phyloP scores from a whole-genome alignment of 179 eudicot genomes.

The Silene coronaria region DNA sequence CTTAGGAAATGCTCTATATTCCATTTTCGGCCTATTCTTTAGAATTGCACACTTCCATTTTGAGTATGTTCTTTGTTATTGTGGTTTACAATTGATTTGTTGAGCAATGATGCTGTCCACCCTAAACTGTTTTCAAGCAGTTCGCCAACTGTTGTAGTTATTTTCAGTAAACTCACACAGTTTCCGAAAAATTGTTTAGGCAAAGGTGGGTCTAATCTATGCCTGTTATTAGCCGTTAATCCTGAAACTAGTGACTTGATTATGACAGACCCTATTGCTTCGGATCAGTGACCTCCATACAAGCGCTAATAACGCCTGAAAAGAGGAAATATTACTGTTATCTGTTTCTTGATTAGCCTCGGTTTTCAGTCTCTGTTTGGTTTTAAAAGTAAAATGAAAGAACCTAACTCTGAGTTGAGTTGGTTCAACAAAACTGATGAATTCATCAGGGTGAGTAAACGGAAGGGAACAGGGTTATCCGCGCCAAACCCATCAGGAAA shows the following conservation, averaged over 20 bases:
- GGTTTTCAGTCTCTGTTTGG: neutral
- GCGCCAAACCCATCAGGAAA: conserved; percentile 7
- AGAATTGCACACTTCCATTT: too few relatives aligned
- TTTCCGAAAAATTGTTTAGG: conserved; percentile 2
- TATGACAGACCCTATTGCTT: neutral
- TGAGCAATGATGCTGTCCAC: neutral
- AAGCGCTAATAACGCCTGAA: conserved; percentile 4
- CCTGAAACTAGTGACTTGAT: neutral
- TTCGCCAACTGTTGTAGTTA: neutral
- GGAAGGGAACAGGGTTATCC: neutral
- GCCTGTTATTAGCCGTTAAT: neutral
- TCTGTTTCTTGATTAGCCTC: neutral
- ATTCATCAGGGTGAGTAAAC: conserved; percentile 7
- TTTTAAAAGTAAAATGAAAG: neutral
- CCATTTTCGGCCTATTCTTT: too few relatives aligned
- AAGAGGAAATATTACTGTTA: neutral
- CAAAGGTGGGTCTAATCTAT: conserved; percentile 2
- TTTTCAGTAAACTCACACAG: neutral
- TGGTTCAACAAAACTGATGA: neutral
- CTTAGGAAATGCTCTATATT: too few relatives aligned
- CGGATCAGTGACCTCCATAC: conserved; percentile 3
- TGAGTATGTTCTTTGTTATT: neutral
- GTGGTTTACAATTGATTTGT: neutral
- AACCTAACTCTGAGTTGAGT: neutral
- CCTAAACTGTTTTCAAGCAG: neutral